These are phyloP conservation scores for Hypsizygus marmoreus DNA, from an alignment of 768 basidiomycete species.

Conservation along the genomic window DNA sequence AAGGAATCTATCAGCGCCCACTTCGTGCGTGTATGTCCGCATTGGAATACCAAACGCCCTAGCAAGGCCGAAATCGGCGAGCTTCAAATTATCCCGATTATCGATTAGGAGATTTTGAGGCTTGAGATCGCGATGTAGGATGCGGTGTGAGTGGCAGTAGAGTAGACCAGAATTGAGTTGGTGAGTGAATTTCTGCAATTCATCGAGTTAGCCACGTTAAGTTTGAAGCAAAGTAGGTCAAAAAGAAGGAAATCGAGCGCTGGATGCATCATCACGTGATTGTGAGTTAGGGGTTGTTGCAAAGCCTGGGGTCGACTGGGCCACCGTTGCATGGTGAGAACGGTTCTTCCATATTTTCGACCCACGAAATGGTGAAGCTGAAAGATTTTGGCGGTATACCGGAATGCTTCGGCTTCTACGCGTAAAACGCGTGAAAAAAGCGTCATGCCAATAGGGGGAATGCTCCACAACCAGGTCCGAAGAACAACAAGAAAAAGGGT, in stretches of 20 bases:
- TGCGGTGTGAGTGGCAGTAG: conserved; percentile 94
- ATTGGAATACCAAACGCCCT: conserved; percentile 98
- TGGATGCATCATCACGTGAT: too few species aligned
- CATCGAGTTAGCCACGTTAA: background rate
- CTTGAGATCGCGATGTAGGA: conserved; percentile 96
- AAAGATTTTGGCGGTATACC: background rate
- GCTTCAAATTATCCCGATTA: conserved; percentile 86
- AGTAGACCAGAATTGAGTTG: conserved; percentile 90
- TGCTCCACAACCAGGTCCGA: too few species aligned
- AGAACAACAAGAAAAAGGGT: conserved; percentile 1
- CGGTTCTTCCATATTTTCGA: background rate
- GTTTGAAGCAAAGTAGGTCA: background rate
- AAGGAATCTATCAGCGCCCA: conserved; percentile 31
- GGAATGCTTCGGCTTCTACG: background rate
- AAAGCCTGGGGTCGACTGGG: too few species aligned
- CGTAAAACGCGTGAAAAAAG: conserved; percentile 23
- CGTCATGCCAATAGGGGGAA: conserved; percentile 16
- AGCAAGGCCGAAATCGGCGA: conserved; percentile 95
- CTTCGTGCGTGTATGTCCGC: conserved; percentile 99
- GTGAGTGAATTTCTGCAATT: conserved; percentile 87
- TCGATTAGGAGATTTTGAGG: conserved; percentile 96
- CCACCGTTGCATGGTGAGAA: too few species aligned
- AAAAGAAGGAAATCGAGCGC: background rate
- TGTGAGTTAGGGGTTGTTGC: too few species aligned
- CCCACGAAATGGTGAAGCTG: background rate